Base-by-base conservation (phyloP, 495 filamentous ascomycete genomes). In the Hyaloscypha variabilis region DNA sequence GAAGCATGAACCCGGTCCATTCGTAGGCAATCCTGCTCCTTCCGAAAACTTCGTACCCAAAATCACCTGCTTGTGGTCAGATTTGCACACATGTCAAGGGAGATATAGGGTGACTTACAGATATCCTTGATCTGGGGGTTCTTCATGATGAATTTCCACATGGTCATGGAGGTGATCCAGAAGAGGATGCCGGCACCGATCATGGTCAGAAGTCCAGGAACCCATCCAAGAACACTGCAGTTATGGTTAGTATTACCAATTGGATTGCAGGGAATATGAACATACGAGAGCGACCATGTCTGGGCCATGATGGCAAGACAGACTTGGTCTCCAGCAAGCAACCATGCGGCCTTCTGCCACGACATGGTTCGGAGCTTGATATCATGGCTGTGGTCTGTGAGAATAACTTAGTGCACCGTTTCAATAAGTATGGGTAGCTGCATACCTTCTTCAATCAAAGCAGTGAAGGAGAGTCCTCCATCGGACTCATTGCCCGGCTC, bases 291-390 rank as follows among this genome's bases (percentile, higher is more conserved):
- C 54, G 78, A 79, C 79, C 78, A 82, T 2, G 76, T 75, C 68
- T 82, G 79, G 23, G 79, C 77, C 79, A 79, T 82, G 58, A 82
- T 80, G n/a, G 79, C 79, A 61, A 82, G 60, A 58, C 79, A 82
- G 62, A 82, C 79, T 66, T 82, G 78, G 3, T 82, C 79, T 13
- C 79, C 79, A 0, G 74, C 75, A 5, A 82, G 74, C 36, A 82
- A 58, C 67, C 74, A 78, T 6, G 79, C 77, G 0, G 78, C 78
- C 62, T 80, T 80, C 60, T 80, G 78, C 78, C 79, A 82, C 14
- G 78, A 78, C 79, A 82, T 80, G 5, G 79, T 82, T 25, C 79
- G 73, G 10, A 80, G 73, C 64, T 79, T 75, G 67, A 80, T 82
- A 3, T 80, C 78, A 77, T 81, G 79, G 64, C 73, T 30, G 29